Evolutionary conservation across 148 eudicot genomes (phyloP).

Genomic region (Diospyros lotus): DNA sequence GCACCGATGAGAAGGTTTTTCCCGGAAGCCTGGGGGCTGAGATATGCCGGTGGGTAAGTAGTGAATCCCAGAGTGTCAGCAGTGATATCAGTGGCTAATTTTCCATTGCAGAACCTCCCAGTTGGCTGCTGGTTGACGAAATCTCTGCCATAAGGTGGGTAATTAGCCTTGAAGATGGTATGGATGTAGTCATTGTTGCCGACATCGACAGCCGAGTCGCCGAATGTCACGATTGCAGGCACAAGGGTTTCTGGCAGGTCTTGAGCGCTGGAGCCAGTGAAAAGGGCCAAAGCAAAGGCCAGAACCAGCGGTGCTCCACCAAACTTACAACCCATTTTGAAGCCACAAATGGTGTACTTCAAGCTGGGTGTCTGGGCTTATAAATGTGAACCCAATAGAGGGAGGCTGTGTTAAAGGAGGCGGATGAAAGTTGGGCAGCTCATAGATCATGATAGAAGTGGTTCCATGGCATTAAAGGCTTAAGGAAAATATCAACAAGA

Average conservation of each 20-base stretch:
- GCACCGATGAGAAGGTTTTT: slow-evolving; percentile 80
- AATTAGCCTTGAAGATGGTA: slow-evolving; percentile 79
- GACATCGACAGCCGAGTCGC: slow-evolving; percentile 84
- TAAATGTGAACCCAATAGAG: background rate
- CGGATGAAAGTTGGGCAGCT: slow-evolving; percentile 10
- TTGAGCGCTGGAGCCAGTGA: slow-evolving; percentile 38
- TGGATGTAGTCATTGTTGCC: slow-evolving; percentile 83
- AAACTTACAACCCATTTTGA: slow-evolving; percentile 20
- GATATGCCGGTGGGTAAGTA: slow-evolving; percentile 74
- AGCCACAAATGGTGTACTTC: background rate
- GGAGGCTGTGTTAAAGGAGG: slow-evolving; percentile 6
- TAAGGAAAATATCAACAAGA: background rate
- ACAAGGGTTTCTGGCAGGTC: slow-evolving; percentile 39
- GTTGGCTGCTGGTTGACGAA: slow-evolving; percentile 60
- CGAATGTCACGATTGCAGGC: slow-evolving; percentile 81
- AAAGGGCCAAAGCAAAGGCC: slow-evolving; percentile 15
- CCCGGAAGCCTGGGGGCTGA: slow-evolving; percentile 94
- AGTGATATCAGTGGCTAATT: slow-evolving; percentile 89
- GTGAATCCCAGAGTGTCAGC: slow-evolving; percentile 92
- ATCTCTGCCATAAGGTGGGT: slow-evolving; percentile 92
- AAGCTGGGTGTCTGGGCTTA: background rate
- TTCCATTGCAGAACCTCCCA: slow-evolving; percentile 97
- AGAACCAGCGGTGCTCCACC: slow-evolving; percentile 13
- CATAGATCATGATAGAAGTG: slow-evolving; percentile 5
- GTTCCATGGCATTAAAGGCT: slow-evolving; percentile 10